Percentiles rank a stretch among this genome's conserved stretches.
These are phyloP conservation scores for Planoprotostelium fungivorum DNA, from an alignment of 78 protist genomes.

Conservation along the genomic window DNA sequence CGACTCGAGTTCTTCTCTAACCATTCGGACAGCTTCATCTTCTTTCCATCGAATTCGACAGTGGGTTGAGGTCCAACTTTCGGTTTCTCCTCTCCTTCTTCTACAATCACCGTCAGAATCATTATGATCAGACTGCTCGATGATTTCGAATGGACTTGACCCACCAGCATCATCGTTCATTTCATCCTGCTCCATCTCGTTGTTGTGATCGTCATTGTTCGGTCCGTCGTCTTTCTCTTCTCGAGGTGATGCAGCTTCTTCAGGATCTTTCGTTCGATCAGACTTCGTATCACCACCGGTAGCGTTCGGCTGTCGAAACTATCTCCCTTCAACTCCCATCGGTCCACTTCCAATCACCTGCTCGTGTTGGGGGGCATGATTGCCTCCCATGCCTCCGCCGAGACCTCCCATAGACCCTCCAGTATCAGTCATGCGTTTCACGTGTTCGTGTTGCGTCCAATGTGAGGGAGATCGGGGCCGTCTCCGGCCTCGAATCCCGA, in stretches of 20 bases:
- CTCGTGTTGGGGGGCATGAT: background rate
- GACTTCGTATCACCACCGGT: background rate
- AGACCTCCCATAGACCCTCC: background rate
- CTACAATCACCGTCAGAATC: background rate
- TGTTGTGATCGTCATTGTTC: background rate
- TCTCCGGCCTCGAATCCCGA: no score
- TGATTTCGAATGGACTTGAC: background rate
- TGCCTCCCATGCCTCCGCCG: no score
- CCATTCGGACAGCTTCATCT: background rate
- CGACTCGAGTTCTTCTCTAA: background rate
- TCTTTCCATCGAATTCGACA: background rate
- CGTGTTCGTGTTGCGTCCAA: no score
- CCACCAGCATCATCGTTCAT: background rate
- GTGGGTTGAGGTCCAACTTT: background rate
- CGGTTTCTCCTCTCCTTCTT: background rate
- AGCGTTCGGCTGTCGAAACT: background rate
- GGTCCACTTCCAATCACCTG: background rate
- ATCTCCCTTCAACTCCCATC: background rate
- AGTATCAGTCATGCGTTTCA: background rate
- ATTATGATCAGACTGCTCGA: no score
- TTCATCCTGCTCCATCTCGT: no score
- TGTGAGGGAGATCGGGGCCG: no score
- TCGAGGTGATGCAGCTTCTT: background rate
- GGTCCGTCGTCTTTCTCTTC: background rate
- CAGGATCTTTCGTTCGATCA: background rate